Evolutionary conservation across 345 rosid species (phyloP), one percentile per base, ranked within the genome.

Genomic region (Salix dunnii): DNA sequence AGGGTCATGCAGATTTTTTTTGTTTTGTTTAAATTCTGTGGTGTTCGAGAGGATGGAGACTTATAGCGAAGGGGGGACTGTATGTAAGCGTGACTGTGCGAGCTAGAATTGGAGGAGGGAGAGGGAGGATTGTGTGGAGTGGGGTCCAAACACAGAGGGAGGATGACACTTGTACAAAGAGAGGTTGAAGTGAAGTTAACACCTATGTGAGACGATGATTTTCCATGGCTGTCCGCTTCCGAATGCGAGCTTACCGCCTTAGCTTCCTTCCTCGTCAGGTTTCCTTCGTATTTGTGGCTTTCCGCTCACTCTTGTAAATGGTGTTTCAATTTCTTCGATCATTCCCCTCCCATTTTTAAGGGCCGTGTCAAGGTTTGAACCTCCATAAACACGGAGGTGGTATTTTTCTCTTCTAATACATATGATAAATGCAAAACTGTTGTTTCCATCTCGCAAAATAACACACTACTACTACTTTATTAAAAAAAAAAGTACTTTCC

Each of bases 191-290:
- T 5, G 18, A 20, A 6, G 17, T 5, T 27, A 27, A 17, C 74
- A 48, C 18, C 18, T 42, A 70, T 20, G 30, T 31, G 70, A n/a
- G 63, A 38, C 68, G 74, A 13, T 8, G 73, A 31, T 13, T 71
- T 83, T 72, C 73, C 73, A 38, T 80, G 81, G 78, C 80, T 85
- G 92, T 81, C 96, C 97, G 94, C 69, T 90, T 93, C 94, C 85
- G 79, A 42, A 82, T 90, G 94, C 96, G 87, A 71, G 16, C 71
- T 81, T 78, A 60, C 72, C 78, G 80, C 79, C 23, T 16, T 21
- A 7, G 7, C 28, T 30, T 17, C 33, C 36, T 53, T 3, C 21
- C 38, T 13, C 21, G 0, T 2, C 60, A 53, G 60, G 60, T 53
- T 53, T 53, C 60, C 10, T 21, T 40, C 43, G 9, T 40, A 40